phyloP scores from a whole-genome alignment of 148 eudicot species.

The Rhododendron kiyosumense region DNA sequence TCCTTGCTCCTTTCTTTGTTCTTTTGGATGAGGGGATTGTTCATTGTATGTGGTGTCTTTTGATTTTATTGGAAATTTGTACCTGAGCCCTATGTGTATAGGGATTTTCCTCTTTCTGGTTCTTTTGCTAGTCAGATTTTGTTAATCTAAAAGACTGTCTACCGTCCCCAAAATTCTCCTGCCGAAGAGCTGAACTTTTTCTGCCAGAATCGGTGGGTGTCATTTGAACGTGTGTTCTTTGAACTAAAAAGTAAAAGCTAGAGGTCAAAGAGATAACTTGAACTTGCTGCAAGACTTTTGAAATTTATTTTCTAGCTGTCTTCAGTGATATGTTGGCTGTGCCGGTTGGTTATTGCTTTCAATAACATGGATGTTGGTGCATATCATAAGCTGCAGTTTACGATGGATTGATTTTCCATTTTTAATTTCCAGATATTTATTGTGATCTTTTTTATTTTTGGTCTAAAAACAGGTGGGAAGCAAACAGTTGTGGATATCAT shows the following conservation, averaged over 20 bases:
- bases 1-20: background rate
- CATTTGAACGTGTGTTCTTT: background rate
- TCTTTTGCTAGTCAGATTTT: background rate
- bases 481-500: conserved; percentile 95
- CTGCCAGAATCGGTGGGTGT: background rate
- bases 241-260: background rate
- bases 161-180: background rate
- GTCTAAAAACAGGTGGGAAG: conserved; percentile 68
- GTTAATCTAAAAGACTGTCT: background rate
- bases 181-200: background rate
- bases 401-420: background rate
- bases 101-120: background rate
- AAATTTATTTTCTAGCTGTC: background rate
- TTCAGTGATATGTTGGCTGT: background rate
- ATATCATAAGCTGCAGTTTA: background rate
- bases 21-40: background rate
- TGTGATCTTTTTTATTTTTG: background rate
- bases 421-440: background rate
- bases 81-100: background rate
- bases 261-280: background rate
- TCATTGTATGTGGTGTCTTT: background rate
- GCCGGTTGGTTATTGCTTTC: background rate
- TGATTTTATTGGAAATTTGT: background rate
- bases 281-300: background rate
- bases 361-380: background rate